Evolutionary conservation across 495 filamentous ascomycete genomes (phyloP), one percentile per base, ranked within the genome.

Genomic region (Trichocladium uniseriatum): DNA sequence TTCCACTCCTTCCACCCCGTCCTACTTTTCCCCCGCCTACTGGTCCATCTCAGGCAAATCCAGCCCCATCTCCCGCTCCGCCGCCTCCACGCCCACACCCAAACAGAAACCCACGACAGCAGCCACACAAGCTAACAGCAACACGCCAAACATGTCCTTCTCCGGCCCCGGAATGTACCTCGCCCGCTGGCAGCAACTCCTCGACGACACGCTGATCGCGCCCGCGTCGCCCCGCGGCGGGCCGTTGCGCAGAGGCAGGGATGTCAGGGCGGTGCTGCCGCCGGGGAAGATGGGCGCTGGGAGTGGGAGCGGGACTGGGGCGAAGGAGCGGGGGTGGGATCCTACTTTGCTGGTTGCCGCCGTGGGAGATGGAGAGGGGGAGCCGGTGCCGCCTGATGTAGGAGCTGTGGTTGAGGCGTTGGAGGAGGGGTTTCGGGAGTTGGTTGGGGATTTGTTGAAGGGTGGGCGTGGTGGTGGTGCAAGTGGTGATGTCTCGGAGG

Each of bases 101-200:
- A 24, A 40, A 11, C 13, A 18, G 18, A 4, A 47, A 19, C 14
- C 18, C 13, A 18, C 37, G 13, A 8, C n/a, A 20, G 4, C 36
- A 0, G 24, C 11, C 8, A 15, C 28, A 9, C n/a, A 27, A 34
- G 6, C 19, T 20, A 16, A 8, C 55, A 21, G 27, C 31, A 32
- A 10, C 31, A 11, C 2, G 31, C 10, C 31, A 4, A 11, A 3
- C 40, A 49, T 40, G 46, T 47, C 39, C 31, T 34, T 63, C 38
- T 62, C 67, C 9, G 80, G 80, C 0, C 82, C 82, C 9, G 82
- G 82, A 0, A 75, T 79, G 41, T 86, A 78, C 55, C 70, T 84
- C 35, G 66, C 71, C 0, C 70, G 76, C 34, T 86, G 82, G 82
- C 77, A 84, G 59, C 55, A 71, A 15, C 65, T 84, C 7, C 67